phyloP scores from a whole-genome alignment of 148 eudicot genomes.

The Arctostaphylos glauca region DNA sequence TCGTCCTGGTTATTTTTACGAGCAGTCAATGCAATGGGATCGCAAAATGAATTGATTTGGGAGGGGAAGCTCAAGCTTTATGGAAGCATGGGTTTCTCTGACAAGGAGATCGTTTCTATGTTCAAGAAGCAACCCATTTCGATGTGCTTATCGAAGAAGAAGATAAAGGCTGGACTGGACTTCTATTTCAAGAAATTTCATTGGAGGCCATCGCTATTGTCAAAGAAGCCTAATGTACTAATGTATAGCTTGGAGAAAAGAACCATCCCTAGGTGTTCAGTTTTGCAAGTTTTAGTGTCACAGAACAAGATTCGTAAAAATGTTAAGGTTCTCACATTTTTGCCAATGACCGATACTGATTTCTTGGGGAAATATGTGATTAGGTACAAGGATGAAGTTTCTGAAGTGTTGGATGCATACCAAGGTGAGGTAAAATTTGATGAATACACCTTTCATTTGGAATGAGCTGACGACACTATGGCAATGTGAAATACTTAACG shows the following conservation, averaged over 20 bases:
- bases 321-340: not conserved
- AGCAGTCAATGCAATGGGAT: not conserved
- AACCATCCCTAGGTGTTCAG: not conserved
- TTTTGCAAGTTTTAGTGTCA: constrained; percentile 1
- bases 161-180: not conserved
- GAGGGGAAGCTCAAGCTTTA: not conserved
- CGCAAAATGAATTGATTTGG: not conserved
- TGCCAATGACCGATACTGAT: not conserved
- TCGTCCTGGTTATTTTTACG: not conserved
- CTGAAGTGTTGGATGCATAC: constrained; percentile 12
- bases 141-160: not conserved
- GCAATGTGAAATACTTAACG: too few relatives aligned
- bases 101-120: not conserved
- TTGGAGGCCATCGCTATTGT: not conserved
- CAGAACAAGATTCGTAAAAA: not conserved
- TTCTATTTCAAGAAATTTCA: not conserved
- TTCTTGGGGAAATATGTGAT: not conserved
- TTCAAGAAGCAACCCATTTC: constrained; percentile 11
- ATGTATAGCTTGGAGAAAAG: constrained; percentile 6
- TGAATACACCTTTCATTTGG: not conserved
- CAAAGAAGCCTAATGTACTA: not conserved
- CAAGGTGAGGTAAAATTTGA: constrained; percentile 5
- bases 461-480: too few relatives aligned
- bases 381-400: not conserved
- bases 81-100: not conserved